Evolutionary conservation across 805 yeast genomes (phyloP).

Genomic region (Saccharomycopsis fibuligera): DNA sequence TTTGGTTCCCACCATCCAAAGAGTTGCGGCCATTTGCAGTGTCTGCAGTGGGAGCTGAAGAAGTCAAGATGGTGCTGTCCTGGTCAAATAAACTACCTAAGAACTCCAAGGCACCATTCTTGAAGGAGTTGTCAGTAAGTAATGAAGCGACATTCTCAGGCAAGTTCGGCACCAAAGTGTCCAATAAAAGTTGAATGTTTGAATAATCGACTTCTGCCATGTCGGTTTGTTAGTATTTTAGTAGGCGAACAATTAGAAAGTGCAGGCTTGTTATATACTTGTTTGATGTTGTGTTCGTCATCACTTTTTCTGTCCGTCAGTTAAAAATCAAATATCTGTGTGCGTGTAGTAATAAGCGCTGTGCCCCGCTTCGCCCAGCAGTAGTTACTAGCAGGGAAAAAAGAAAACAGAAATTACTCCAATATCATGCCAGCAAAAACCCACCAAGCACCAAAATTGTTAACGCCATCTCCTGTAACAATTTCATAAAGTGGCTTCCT

Average conservation of each 20-base stretch:
- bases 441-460: not conserved
- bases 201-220: not conserved
- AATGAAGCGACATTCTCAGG: not conserved
- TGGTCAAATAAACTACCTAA: constrained; percentile 1
- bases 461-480: not conserved
- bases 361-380: too few relatives aligned
- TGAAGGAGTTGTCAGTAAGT: not conserved
- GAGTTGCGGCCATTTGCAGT: not conserved
- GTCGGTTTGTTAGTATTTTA: too few relatives aligned
- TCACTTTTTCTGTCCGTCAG: too few relatives aligned
- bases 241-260: too few relatives aligned
- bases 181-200: not conserved
- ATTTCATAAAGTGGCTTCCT: not conserved
- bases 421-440: too few relatives aligned
- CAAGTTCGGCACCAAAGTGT: not conserved
- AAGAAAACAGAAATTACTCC: too few relatives aligned
- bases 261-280: too few relatives aligned
- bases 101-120: constrained; percentile 3
- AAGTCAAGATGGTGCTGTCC: not conserved
- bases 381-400: too few relatives aligned
- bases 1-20: not conserved
- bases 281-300: too few relatives aligned
- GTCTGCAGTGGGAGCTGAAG: not conserved
- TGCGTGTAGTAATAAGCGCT: too few relatives aligned
- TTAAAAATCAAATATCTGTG: too few relatives aligned